Percentiles rank a stretch among this genome's conserved stretches.
Conservation (phyloP, 371 early-diverging fungal genomes). For the Mortierella sp. region DNA sequence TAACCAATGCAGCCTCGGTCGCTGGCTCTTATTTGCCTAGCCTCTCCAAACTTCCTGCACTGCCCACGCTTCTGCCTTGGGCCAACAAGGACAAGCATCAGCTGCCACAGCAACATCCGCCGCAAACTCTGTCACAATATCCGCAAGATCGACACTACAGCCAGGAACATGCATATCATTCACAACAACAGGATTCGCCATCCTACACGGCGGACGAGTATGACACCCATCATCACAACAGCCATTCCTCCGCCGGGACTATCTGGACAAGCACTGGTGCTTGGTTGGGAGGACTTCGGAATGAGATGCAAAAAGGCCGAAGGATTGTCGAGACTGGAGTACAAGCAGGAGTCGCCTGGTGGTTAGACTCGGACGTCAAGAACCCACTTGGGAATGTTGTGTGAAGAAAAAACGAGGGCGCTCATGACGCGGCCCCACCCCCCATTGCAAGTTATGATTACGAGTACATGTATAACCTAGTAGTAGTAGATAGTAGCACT, state of each 20-base stretch:
- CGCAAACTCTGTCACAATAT: constrained; percentile 1
- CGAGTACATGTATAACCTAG: not conserved
- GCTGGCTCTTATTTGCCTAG: constrained; percentile 45
- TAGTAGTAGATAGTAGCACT: too few species aligned
- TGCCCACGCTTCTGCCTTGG: constrained; percentile 35
- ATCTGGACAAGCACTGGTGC: constrained; percentile 11
- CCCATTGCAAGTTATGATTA: not conserved
- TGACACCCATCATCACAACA: constrained; percentile 14
- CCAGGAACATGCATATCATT: constrained; percentile 8
- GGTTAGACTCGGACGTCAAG: constrained; percentile 43
- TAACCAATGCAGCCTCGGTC: constrained; percentile 37
- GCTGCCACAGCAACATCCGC: constrained; percentile 34
- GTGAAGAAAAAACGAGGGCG: too few species aligned
- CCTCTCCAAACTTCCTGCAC: constrained; percentile 30
- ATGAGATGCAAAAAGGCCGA: constrained; percentile 42
- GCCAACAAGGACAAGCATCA: constrained; percentile 22
- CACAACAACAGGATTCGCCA: not conserved
- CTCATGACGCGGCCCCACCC: too few species aligned
- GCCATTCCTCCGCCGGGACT: constrained; percentile 4
- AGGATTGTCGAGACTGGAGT: constrained; percentile 45
- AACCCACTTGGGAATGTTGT: constrained; percentile 37
- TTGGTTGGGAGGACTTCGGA: constrained; percentile 35
- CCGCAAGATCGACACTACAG: constrained; percentile 7
- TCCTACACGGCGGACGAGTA: constrained; percentile 7
- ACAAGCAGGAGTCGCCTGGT: constrained; percentile 51